A percentile compares a stretch with the other conserved stretches of the same genome.
phyloP scores from a whole-genome alignment of 1,284 basidiomycete species.

The Bondarzewia mesenterica region DNA sequence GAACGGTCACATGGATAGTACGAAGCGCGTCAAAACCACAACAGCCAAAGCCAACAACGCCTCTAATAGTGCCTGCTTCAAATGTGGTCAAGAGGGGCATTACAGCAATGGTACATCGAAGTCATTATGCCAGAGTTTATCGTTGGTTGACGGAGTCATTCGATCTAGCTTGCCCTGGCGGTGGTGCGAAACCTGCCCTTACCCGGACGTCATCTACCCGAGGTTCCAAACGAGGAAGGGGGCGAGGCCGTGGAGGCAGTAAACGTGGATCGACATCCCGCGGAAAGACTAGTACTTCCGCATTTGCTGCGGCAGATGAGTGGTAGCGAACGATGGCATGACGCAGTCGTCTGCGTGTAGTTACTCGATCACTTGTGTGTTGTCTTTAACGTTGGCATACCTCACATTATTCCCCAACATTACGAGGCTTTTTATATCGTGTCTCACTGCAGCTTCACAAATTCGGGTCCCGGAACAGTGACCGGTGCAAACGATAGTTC shows the following conservation, averaged over 20 bases:
- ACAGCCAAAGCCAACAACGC: slow-evolving; percentile 5
- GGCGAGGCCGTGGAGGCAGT: neutral
- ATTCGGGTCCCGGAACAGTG: too few relatives aligned
- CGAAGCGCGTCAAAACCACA: slow-evolving; percentile 9
- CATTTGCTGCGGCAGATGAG: neutral
- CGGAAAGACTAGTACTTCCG: slow-evolving; percentile 1
- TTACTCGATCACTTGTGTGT: too few relatives aligned
- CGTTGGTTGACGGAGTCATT: neutral
- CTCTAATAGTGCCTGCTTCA: slow-evolving; percentile 23
- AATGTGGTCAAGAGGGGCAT: slow-evolving; percentile 26
- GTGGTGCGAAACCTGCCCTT: neutral
- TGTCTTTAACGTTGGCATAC: too few relatives aligned
- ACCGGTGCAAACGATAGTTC: too few relatives aligned
- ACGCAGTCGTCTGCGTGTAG: too few relatives aligned
- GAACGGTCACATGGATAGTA: slow-evolving; percentile 1
- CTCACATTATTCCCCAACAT: too few relatives aligned
- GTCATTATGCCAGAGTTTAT: neutral
- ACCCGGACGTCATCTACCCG: neutral
- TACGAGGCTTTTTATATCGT: too few relatives aligned
- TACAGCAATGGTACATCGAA: slow-evolving; percentile 13
- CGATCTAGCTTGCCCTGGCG: neutral
- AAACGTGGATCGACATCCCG: neutral
- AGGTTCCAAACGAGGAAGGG: slow-evolving; percentile 2
- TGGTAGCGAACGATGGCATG: neutral
- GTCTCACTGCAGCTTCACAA: too few relatives aligned